Conservation (phyloP, 352 stramenopile species). For the Aphanomyces stellatus region DNA sequence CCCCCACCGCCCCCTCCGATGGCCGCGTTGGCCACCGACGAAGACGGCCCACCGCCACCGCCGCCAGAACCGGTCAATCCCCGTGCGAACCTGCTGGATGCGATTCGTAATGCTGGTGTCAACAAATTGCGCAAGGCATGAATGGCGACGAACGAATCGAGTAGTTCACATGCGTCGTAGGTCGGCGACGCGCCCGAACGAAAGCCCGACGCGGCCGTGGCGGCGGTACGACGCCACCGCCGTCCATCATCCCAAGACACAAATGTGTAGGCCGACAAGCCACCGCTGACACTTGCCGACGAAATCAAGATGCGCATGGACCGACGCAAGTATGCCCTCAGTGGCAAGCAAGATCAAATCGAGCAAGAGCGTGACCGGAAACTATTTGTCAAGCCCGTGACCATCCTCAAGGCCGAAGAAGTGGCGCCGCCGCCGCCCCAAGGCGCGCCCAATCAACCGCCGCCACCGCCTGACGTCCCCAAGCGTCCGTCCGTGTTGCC, state of each 20-base stretch:
- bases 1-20: constrained; percentile 45
- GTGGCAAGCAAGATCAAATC: constrained; percentile 74
- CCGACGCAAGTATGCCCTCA: constrained; percentile 65
- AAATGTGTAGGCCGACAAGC: not conserved
- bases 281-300: constrained; percentile 26
- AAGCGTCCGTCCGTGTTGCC: constrained; percentile 41
- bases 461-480: constrained; percentile 30
- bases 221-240: not conserved
- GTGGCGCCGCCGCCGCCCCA: constrained; percentile 39
- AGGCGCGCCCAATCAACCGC: constrained; percentile 32
- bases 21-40: constrained; percentile 32
- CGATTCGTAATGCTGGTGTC: constrained; percentile 15
- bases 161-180: not conserved
- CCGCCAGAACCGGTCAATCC: constrained; percentile 25
- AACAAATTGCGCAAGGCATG: constrained; percentile 5
- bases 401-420: constrained; percentile 72
- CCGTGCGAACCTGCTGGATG: constrained; percentile 9
- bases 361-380: constrained; percentile 70
- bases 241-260: not conserved
- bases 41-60: constrained; percentile 42
- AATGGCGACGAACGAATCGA: not conserved
- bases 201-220: not conserved
- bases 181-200: not conserved
- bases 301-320: constrained; percentile 78
- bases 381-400: constrained; percentile 55